Evolutionary conservation across 129 eudicot genomes (phyloP).

Genomic region (Flaveria bidentis): DNA sequence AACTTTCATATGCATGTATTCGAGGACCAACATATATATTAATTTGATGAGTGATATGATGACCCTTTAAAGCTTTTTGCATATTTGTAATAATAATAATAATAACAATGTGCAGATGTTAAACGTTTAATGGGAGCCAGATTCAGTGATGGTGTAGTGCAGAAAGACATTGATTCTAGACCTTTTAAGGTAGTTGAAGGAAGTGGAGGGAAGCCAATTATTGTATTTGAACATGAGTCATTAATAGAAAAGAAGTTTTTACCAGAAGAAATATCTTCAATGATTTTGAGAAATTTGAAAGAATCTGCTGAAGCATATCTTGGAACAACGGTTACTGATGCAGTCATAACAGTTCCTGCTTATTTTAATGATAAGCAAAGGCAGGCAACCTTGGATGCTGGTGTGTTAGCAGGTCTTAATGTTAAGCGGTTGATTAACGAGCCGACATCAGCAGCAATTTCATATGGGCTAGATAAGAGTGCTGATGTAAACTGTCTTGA

Average conservation of each 20-base stretch:
- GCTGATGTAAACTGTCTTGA: background rate
- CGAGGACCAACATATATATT: too few relatives aligned
- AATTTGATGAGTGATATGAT: too few relatives aligned
- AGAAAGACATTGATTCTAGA: constrained; percentile 3
- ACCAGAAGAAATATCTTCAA: background rate
- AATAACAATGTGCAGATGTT: background rate
- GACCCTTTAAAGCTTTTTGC: too few relatives aligned
- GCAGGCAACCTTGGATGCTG: constrained; percentile 8
- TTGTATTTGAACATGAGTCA: constrained; percentile 2
- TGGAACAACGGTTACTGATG: constrained; percentile 6
- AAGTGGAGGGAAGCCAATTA: background rate
- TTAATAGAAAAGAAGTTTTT: background rate
- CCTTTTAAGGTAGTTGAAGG: constrained; percentile 2
- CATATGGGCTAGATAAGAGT: background rate
- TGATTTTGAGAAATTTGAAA: background rate
- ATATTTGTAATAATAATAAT: too few relatives aligned
- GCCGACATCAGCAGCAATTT: background rate
- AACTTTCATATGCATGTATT: background rate
- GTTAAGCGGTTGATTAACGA: constrained; percentile 5
- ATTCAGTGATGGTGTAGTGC: background rate
- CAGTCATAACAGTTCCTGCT: constrained; percentile 7
- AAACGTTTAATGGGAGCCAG: constrained; percentile 14
- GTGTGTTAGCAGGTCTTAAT: constrained; percentile 1
- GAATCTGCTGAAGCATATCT: constrained; percentile 6
- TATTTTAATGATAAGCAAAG: constrained; percentile 10